Base-by-base conservation (phyloP, 2,329 filamentous ascomycete genomes). In the Cladosporium sp. region DNA sequence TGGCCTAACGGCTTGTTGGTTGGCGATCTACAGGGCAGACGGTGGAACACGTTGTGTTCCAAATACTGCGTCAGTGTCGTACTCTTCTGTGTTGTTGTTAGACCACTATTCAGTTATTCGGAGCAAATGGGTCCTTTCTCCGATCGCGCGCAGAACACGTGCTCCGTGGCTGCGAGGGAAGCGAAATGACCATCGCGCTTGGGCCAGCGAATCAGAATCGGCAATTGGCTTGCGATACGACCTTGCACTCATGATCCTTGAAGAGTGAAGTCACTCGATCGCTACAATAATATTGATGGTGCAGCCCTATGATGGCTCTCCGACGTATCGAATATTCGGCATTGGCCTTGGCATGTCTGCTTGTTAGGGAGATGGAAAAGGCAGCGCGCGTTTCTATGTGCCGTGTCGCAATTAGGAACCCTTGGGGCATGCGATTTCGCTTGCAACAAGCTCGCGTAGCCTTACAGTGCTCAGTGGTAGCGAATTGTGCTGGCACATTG, bases 131-230 rank as follows among this genome's bases (percentile, higher is more conserved):
- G 28, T n/a, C 31, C 52, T 33, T 33, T 33, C 28, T 55, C 55
- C 21, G 55, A 28, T 57, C 33, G 55, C 55, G 23, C 28, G 37
- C 46, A 31, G 52, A 56, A 56, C 50, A 55, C 61, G 49, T 63
- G 61, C 50, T 26, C 23, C 33, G 23, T 21, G 50, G 61, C 49
- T 16, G 21, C 49, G 35, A 29, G 33, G 50, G 61, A 63, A 63
- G 61, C 61, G 61, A 63, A 46, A 63, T 63, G 33, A 46, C 26
- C 11, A 18, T 37, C 50, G 61, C 61, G 50, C 61, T 56, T 63
- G 61, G 50, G 49, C 61, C 61, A 53, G 33, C 61, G 33, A 63
- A 63, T 63, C 61, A 56, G 10, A 40, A 55, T 31, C 18, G 52
- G 18, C 26, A 33, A 3, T 31, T 55, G 52, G 26, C 29, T 21